Percentiles rank a stretch among this genome's conserved stretches.
Conservation (phyloP, 345 rosid species). For the Eucalyptus rudis region DNA sequence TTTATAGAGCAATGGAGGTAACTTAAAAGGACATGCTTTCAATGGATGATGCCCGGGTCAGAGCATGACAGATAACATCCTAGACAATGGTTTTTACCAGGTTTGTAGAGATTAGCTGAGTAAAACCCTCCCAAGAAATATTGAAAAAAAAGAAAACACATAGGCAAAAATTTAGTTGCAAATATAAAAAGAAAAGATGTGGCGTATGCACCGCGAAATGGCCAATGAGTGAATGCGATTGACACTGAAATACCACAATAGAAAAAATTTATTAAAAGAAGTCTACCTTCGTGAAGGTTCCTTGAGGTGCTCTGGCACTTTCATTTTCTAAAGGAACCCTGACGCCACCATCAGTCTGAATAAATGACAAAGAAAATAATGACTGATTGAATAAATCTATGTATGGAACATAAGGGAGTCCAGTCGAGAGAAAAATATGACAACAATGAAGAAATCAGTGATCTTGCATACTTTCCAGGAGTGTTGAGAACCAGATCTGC, state of each 20-base stretch:
- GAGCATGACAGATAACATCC: not conserved
- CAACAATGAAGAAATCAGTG: not conserved
- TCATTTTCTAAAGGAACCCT: conserved; percentile 43
- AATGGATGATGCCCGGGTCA: not conserved
- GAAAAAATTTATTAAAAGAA: not conserved
- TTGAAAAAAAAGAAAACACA: not conserved
- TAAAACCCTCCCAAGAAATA: not conserved
- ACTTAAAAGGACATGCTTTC: not conserved
- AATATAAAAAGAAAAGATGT: not conserved
- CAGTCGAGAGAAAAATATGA: not conserved
- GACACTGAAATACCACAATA: not conserved
- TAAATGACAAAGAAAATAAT: not conserved
- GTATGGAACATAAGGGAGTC: not conserved
- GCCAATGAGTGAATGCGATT: not conserved
- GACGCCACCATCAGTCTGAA: conserved; percentile 45
- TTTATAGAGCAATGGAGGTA: not conserved
- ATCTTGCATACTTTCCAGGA: not conserved
- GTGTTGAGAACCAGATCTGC: not conserved
- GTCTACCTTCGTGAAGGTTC: conserved; percentile 58
- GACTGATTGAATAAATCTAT: not conserved
- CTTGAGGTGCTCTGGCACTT: conserved; percentile 18
- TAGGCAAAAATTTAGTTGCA: not conserved
- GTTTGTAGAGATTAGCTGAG: not conserved
- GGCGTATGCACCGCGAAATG: not conserved
- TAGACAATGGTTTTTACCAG: not conserved